Percentiles rank a stretch among this genome's conserved stretches.
Evolutionary conservation across 331 rosid species (phyloP).

Genomic region (Rosa hybrid): DNA sequence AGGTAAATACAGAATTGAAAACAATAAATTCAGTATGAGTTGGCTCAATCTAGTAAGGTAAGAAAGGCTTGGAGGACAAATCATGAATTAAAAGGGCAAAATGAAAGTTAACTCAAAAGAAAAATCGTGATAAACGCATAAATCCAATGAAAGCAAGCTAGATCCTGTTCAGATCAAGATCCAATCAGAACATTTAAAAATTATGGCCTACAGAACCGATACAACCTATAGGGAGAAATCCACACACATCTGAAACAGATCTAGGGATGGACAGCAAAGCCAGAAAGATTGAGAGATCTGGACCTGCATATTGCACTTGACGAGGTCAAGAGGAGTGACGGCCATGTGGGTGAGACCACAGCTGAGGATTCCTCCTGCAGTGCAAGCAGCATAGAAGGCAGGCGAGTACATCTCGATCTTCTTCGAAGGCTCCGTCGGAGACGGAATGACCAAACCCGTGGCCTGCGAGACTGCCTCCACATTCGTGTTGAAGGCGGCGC

Average conservation of each 20-base stretch:
- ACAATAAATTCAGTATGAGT: background rate
- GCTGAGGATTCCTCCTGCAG: slow-evolving; percentile 81
- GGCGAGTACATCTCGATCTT: slow-evolving; percentile 88
- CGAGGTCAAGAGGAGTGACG: slow-evolving; percentile 95
- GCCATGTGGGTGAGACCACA: slow-evolving; percentile 95
- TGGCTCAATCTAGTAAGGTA: too few relatives aligned
- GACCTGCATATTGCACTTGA: slow-evolving; percentile 99
- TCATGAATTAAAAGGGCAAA: background rate
- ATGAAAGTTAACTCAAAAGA: background rate
- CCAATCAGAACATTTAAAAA: background rate
- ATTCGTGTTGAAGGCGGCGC: slow-evolving; percentile 13
- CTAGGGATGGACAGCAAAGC: slow-evolving; percentile 7
- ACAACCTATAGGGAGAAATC: background rate
- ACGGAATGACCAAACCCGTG: slow-evolving; percentile 39
- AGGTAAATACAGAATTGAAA: background rate
- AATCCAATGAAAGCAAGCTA: background rate
- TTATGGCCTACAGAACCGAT: background rate
- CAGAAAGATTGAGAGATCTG: slow-evolving; percentile 30
- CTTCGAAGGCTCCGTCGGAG: slow-evolving; percentile 63
- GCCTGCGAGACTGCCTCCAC: slow-evolving; percentile 28
- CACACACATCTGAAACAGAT: slow-evolving; percentile 28
- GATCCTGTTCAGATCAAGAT: background rate
- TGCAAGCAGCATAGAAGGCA: slow-evolving; percentile 84
- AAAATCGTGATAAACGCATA: background rate
- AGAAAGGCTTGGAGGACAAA: background rate